Base-by-base conservation (phyloP, 805 yeast genomes). In the Candida ortonii region DNA sequence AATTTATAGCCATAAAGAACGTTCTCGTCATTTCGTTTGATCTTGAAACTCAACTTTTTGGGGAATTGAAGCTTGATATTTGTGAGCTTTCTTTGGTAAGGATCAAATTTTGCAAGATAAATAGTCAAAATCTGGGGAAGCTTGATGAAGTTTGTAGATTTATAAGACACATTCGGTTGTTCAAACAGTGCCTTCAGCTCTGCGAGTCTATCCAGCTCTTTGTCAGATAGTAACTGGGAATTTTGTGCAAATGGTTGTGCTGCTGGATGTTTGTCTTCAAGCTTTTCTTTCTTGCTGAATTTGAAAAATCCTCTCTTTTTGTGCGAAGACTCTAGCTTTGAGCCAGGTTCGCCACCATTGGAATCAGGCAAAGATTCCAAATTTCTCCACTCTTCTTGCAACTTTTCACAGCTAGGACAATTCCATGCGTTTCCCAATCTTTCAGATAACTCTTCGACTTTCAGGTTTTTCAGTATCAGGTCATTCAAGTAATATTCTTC, bases 401-500 rank as follows among this genome's bases (percentile, higher is more conserved):
- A 27, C 39, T 70, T 61, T 33, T 57, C 59, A 61, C 94, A 84
- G 35, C 76, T 73, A 6, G 93, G 89, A 63, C 94, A 84, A 44
- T 80, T 74, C 94, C 94, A 84, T 1, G 93, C 85, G 59, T 84
- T 83, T 6, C 80, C 89, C 16, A 86, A 39, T 20, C 52, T 82
- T 6, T 69, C 67, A n/a, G 68, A 64, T 33, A 84, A 58, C 3
- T 78, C 66, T 54, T 84, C 94, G 39, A 77, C 79, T 34, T 69
- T 65, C 0, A 84, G 74, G 50, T 75, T 82, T 51, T 78, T 66
- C 20, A 66, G 60, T 26, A 84, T 71, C 46, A 88, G 76, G 37
- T 82, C 86, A 28, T 80, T 76, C 35, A 84, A 55, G 32, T 48
- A 43, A 10, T 38, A 34, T 23, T 48, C 54, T 6, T 32, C 36